phyloP scores from a whole-genome alignment of 768 basidiomycete species.

The Leccinum boreale region DNA sequence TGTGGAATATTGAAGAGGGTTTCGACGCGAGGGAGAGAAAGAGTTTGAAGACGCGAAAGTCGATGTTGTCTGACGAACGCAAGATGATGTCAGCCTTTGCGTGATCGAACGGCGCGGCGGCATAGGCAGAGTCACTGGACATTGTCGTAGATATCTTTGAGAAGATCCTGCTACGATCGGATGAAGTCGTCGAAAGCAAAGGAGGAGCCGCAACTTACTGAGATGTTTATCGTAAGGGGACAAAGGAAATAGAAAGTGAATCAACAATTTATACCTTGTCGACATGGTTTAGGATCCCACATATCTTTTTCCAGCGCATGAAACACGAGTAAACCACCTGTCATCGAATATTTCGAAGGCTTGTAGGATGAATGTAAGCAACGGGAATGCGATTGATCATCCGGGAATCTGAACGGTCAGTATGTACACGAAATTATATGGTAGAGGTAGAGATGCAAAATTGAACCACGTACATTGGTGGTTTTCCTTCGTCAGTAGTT shows the following conservation, averaged over 20 bases:
- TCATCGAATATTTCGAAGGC: neutral
- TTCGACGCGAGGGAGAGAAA: slow-evolving; percentile 32
- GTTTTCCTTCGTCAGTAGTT: neutral
- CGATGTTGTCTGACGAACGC: slow-evolving; percentile 25
- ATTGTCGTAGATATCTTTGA: neutral
- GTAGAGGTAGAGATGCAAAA: neutral
- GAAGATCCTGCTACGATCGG: neutral
- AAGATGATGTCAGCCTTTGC: slow-evolving; percentile 22
- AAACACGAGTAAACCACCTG: neutral
- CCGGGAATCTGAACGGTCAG: neutral
- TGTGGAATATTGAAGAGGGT: slow-evolving; percentile 32
- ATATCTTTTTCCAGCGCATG: neutral
- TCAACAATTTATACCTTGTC: neutral
- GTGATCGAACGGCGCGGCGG: slow-evolving; percentile 22
- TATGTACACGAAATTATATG: neutral
- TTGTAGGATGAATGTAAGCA: neutral
- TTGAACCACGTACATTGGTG: neutral
- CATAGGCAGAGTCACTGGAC: neutral
- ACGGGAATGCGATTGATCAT: neutral
- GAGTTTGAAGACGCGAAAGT: slow-evolving; percentile 31
- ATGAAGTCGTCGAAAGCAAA: neutral
- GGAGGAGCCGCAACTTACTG: neutral
- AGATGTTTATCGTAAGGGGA: neutral
- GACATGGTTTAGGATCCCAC: neutral
- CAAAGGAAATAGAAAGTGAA: neutral